Evolutionary conservation across 305 asterid species (phyloP), one percentile per base, ranked within the genome.

Genomic region (Fraxinus baroniana): DNA sequence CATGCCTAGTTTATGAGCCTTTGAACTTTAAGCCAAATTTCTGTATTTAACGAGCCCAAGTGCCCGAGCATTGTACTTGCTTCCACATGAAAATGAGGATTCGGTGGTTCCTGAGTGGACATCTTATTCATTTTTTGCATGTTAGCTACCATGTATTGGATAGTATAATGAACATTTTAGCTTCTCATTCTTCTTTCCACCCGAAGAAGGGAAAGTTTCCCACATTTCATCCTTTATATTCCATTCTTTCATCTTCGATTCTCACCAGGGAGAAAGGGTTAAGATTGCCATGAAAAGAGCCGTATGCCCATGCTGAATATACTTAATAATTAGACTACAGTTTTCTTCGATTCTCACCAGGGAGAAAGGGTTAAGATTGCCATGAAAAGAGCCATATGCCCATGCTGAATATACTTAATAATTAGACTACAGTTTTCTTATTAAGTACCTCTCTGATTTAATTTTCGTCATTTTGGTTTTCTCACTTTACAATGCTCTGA

Each of bases 401-500:
- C 0, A 32, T 28, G 39, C 18, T 10, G 37, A 68, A 30, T 70
- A 33, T 26, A 4, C 41, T 70, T 30, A 15, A 0, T 70, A 28
- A 30, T n/a, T 70, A 28, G 75, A 70, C 20, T 41, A 8, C 28
- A 46, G 41, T 32, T 62, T 72, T 77, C 39, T 76, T 78, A 24
- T 24, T 24, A 24, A 70, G 39, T 70, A 13, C 10, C 39, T 30
- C 10, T 30, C 17, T 82, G 4, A 60, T 70, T 78, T 68, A 52
- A 18, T 77, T 26, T 18, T 49, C 39, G 7, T 52, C 77, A 2
- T 20, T 78, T 35, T 81, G 62, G 52, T 68, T 46, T 77, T 46
- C 78, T 68, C n/a, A 22, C 20, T 64, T 35, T 83, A 10, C 55
- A 7, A 10, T 81, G 81, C 76, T 70, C 7, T 32, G 78, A 33